These are phyloP conservation scores for Chlamydomonas eustigma DNA, from an alignment of 139 green algal species.

Conservation along the genomic window DNA sequence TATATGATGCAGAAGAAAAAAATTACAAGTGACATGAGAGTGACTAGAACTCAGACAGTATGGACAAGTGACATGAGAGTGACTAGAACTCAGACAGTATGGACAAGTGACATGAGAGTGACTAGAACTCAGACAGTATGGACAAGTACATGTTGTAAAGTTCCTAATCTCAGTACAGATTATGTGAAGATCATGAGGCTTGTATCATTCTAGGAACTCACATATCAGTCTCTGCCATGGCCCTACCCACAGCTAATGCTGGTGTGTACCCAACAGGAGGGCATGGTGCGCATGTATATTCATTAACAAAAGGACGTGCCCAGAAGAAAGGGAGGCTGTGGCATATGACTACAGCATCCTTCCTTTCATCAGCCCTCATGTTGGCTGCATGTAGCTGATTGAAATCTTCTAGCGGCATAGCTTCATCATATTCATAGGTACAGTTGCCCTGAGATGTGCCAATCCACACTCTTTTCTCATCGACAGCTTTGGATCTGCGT, in stretches of 20 bases:
- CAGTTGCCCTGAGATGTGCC: conserved; percentile 11
- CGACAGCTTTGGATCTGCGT: conserved; percentile 4
- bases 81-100: no score
- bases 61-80: no score
- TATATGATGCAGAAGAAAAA: no score
- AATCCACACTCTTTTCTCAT: background rate
- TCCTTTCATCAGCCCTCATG: background rate
- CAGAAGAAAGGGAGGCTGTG: conserved; percentile 23
- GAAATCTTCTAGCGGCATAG: conserved; percentile 8
- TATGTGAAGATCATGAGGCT: no score
- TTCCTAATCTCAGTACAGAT: no score
- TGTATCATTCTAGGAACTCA: conserved; percentile 15
- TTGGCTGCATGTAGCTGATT: background rate
- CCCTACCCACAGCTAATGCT: conserved; percentile 12
- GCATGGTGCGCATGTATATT: conserved; percentile 13
- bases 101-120: no score
- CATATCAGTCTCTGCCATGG: conserved; percentile 29
- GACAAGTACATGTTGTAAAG: no score
- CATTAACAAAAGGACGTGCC: conserved; percentile 11
- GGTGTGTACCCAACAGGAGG: conserved; percentile 20
- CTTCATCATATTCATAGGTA: background rate
- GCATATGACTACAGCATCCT: conserved; percentile 14
- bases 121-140: no score
- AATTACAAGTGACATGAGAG: no score
- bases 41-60: no score